phyloP scores from a whole-genome alignment of 208 protist genomes.

The Sergeia podlipaevii region DNA sequence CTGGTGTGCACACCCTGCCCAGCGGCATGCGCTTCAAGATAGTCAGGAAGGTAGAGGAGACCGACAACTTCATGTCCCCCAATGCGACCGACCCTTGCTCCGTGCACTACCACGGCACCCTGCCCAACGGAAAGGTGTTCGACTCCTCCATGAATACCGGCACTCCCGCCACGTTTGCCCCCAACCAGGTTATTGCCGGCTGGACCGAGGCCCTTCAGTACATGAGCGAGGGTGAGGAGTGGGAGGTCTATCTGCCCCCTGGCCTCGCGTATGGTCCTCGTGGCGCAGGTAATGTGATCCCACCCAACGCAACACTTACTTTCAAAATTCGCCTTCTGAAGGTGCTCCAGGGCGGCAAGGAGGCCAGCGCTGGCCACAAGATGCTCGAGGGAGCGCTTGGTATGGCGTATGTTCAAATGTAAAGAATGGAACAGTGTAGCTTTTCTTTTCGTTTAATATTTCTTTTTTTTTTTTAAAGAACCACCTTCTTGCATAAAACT shows the following conservation, averaged over 20 bases:
- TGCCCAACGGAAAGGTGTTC: constrained; percentile 59
- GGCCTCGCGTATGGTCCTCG: constrained; percentile 43
- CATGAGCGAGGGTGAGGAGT: constrained; percentile 53
- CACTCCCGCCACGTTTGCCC: constrained; percentile 48
- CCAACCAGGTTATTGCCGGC: constrained; percentile 24
- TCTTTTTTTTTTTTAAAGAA: background rate
- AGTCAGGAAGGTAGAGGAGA: constrained; percentile 19
- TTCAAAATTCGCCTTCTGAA: constrained; percentile 49
- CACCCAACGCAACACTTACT: constrained; percentile 25
- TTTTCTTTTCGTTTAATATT: constrained; percentile 3
- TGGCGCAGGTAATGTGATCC: constrained; percentile 29
- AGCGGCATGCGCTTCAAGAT: constrained; percentile 47
- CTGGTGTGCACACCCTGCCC: constrained; percentile 30
- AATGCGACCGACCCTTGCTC: constrained; percentile 20
- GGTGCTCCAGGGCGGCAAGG: constrained; percentile 28
- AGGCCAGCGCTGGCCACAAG: constrained; percentile 10
- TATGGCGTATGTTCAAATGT: constrained; percentile 20
- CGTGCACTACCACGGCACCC: constrained; percentile 68
- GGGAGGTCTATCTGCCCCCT: constrained; percentile 43
- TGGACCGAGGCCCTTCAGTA: constrained; percentile 62
- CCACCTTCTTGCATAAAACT: no score
- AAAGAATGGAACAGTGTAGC: background rate
- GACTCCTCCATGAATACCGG: constrained; percentile 45
- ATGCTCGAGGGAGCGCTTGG: constrained; percentile 20
- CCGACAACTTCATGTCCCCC: constrained; percentile 7